Evolutionary conservation across 805 yeast species (phyloP).

Genomic region (Saccharomycopsis babjevae): DNA sequence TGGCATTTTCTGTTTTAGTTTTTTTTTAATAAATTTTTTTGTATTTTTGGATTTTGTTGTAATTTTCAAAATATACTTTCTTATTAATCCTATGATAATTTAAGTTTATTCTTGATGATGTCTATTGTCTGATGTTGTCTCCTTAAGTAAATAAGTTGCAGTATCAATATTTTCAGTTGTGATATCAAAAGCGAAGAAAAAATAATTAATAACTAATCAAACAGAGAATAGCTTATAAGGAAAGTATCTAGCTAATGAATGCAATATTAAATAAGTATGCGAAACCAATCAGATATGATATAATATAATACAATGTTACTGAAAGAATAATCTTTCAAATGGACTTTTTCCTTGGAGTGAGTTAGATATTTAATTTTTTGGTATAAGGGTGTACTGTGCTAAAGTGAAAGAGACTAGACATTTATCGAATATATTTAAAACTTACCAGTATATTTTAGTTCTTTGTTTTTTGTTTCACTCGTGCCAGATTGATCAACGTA

Average conservation of each 20-base stretch:
- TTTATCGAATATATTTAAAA: no score
- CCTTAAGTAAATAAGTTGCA: background rate
- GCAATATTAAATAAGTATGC: background rate
- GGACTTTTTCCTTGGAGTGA: no score
- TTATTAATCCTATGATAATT: no score
- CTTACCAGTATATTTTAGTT: background rate
- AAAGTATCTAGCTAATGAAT: background rate
- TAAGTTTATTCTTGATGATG: background rate
- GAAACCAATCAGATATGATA: background rate
- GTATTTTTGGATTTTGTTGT: background rate
- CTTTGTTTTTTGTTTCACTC: background rate
- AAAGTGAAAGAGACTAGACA: no score
- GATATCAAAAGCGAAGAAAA: no score
- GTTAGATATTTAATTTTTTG: no score
- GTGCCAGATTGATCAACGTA: background rate
- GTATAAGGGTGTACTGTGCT: no score
- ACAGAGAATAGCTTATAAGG: background rate
- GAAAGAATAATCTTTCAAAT: background rate
- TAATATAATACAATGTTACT: background rate
- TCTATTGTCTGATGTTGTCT: background rate
- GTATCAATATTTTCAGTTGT: no score
- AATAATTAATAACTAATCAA: background rate
- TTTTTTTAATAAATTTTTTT: background rate
- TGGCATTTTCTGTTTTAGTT: constrained; percentile 27
- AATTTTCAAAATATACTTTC: background rate